These are phyloP conservation scores for Penicillium fimorum DNA, from an alignment of 495 filamentous ascomycete species.

Conservation along the genomic window DNA sequence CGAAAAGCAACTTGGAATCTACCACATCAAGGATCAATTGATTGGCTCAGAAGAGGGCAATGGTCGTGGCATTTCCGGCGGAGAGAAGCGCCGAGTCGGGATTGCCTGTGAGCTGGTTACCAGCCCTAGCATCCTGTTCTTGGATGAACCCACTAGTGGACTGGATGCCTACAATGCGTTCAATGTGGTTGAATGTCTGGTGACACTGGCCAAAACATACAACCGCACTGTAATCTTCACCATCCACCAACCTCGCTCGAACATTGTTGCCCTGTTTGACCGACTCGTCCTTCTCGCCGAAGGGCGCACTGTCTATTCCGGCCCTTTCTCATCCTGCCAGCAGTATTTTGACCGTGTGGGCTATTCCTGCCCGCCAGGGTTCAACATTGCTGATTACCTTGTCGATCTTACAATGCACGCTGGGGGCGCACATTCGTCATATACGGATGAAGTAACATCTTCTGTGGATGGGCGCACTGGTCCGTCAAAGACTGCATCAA, in stretches of 20 bases:
- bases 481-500: slow-evolving; percentile 69
- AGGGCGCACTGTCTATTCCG: slow-evolving; percentile 89
- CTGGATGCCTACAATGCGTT: slow-evolving; percentile 95
- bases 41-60: slow-evolving; percentile 98
- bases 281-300: slow-evolving; percentile 85
- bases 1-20: slow-evolving; percentile 91
- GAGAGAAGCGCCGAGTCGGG: slow-evolving; percentile 92
- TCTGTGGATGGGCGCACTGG: slow-evolving; percentile 40
- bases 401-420: slow-evolving; percentile 98
- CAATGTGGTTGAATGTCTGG: slow-evolving; percentile 94
- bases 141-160: slow-evolving; percentile 95
- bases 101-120: slow-evolving; percentile 98
- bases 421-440: slow-evolving; percentile 53
- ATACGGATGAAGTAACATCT: slow-evolving; percentile 56
- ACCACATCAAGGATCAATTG: slow-evolving; percentile 84
- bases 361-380: slow-evolving; percentile 89
- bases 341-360: slow-evolving; percentile 88
- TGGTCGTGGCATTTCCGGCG: slow-evolving; percentile 92
- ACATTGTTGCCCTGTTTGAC: slow-evolving; percentile 98
- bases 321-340: slow-evolving; percentile 85
- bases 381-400: slow-evolving; percentile 98
- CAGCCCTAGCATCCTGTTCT: slow-evolving; percentile 93
- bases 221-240: slow-evolving; percentile 97
- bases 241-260: slow-evolving; percentile 98
- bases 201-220: slow-evolving; percentile 92